Conservation (phyloP, 768 basidiomycete genomes). For the Zangia roseola region DNA sequence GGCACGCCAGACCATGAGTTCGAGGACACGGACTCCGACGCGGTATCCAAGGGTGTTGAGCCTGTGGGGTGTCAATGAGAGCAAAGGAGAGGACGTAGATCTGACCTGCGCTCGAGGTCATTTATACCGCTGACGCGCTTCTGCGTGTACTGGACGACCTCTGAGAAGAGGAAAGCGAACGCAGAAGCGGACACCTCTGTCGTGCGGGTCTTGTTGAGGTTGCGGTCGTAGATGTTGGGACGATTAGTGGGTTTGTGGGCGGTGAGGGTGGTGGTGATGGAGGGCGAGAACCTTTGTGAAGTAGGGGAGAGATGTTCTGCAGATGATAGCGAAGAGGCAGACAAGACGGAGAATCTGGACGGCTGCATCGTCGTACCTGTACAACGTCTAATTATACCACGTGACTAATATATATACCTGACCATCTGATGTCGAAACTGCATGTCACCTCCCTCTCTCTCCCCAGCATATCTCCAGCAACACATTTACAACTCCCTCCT, state of each 20-base stretch:
- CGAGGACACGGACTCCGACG: constrained; percentile 82
- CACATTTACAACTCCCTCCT: constrained; percentile 80
- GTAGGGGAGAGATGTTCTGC: constrained; percentile 53
- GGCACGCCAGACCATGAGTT: constrained; percentile 78
- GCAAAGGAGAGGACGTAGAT: not conserved
- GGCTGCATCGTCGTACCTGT: constrained; percentile 48
- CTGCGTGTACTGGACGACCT: constrained; percentile 94
- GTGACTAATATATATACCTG: constrained; percentile 2
- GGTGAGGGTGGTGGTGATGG: constrained; percentile 42
- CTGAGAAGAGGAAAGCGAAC: constrained; percentile 89
- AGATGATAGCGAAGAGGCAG: constrained; percentile 39
- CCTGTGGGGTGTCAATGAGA: constrained; percentile 39
- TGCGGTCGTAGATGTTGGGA: constrained; percentile 86
- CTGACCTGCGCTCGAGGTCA: constrained; percentile 89
- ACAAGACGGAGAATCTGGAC: constrained; percentile 67
- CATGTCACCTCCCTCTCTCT: constrained; percentile 43
- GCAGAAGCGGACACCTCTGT: constrained; percentile 82
- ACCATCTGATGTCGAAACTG: not conserved
- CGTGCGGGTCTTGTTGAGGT: constrained; percentile 81
- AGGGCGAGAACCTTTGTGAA: constrained; percentile 63
- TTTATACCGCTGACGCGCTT: constrained; percentile 92
- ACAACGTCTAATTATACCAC: not conserved
- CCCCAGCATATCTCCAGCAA: constrained; percentile 59
- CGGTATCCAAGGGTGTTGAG: constrained; percentile 93
- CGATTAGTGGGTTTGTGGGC: constrained; percentile 42